Evolutionary conservation across 768 basidiomycete genomes (phyloP).

Genomic region (Inosperma sp.): DNA sequence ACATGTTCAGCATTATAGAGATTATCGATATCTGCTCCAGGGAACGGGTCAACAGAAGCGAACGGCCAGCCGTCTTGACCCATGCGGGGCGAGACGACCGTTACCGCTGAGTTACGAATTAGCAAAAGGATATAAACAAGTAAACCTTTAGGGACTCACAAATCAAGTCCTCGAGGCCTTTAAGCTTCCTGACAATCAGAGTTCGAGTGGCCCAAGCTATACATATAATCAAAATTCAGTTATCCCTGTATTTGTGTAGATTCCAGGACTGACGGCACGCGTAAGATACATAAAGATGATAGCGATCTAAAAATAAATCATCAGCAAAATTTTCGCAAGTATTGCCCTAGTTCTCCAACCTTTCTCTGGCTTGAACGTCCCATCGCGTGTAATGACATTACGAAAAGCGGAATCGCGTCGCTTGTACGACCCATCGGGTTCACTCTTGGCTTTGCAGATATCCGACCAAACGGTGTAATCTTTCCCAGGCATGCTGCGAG

Average conservation of each 20-base stretch:
- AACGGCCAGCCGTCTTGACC: constrained; percentile 86
- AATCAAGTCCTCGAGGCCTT: constrained; percentile 83
- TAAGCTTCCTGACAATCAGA: constrained; percentile 84
- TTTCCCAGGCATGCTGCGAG: constrained; percentile 27
- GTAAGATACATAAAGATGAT: constrained; percentile 86
- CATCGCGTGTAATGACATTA: constrained; percentile 43
- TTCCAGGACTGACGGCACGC: constrained; percentile 58
- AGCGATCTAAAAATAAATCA: constrained; percentile 61
- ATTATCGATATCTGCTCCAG: constrained; percentile 73
- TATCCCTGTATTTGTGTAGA: constrained; percentile 1
- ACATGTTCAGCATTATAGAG: constrained; percentile 64
- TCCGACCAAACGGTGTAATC: constrained; percentile 42
- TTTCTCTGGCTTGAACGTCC: constrained; percentile 58
- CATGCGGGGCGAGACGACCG: constrained; percentile 84
- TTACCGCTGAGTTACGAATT: constrained; percentile 49
- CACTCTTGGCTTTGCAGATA: constrained; percentile 50
- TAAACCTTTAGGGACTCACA: constrained; percentile 42
- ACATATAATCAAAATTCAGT: constrained; percentile 7
- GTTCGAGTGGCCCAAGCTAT: constrained; percentile 92
- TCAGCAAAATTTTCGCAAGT: constrained; percentile 1
- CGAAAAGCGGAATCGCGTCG: constrained; percentile 47
- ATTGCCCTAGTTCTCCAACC: constrained; percentile 39
- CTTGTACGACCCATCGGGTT: constrained; percentile 65
- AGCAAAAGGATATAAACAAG: neutral
- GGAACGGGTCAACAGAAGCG: constrained; percentile 59